Conservation (phyloP, 2,329 filamentous ascomycete genomes). For the Penicillium oxalicum region DNA sequence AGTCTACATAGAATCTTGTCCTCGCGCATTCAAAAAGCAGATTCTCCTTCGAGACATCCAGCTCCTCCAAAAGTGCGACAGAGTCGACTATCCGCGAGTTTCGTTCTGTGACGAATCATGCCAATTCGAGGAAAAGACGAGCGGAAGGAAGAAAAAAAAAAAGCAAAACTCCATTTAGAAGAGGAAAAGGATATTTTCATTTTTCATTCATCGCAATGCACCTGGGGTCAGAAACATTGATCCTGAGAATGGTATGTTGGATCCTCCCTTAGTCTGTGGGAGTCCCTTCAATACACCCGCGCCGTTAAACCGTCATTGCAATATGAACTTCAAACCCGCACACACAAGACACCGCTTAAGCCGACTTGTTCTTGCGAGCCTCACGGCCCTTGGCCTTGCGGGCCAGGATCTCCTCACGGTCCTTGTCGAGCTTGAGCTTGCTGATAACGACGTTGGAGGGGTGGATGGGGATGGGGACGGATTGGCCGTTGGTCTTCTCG, state of each 20-base stretch:
- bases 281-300: conserved; percentile 23
- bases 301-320: conserved; percentile 45
- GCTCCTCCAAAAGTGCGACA: no score
- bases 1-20: no score
- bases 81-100: no score
- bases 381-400: conserved; percentile 36
- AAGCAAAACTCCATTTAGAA: conserved; percentile 48
- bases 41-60: no score
- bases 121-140: no score
- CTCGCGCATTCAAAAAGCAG: no score
- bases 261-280: conserved; percentile 17
- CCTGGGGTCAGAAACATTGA: conserved; percentile 20
- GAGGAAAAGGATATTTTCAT: conserved; percentile 61
- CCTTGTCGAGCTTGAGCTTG: conserved; percentile 83
- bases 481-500: conserved; percentile 96
- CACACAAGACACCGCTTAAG: conserved; percentile 59
- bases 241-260: conserved; percentile 21
- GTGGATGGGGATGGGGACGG: conserved; percentile 88
- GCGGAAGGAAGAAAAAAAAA: no score
- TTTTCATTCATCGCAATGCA: conserved; percentile 48
- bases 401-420: conserved; percentile 46
- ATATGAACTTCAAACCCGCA: conserved; percentile 56
- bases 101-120: no score
- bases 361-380: conserved; percentile 44
- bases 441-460: conserved; percentile 96